phyloP scores from a whole-genome alignment of 441 rosid species.

The Eugenia klotzschiana region DNA sequence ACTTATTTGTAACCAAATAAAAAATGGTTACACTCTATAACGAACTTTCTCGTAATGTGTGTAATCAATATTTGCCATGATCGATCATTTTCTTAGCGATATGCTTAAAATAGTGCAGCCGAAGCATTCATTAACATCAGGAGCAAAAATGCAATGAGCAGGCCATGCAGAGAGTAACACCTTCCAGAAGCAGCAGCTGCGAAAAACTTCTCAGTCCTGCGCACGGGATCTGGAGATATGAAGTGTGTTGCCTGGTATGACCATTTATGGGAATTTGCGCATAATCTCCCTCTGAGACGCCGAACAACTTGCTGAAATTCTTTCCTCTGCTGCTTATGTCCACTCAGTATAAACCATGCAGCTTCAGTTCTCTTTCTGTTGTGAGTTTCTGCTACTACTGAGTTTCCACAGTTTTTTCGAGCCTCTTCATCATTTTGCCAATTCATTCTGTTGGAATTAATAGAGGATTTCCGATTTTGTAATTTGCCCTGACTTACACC shows the following conservation, averaged over 20 bases:
- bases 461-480: conserved; percentile 12
- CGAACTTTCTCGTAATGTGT: background rate
- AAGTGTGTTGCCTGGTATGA: conserved; percentile 93
- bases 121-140: background rate
- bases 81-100: background rate
- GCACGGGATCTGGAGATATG: conserved; percentile 52
- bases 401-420: conserved; percentile 11
- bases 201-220: conserved; percentile 78
- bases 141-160: background rate
- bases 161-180: conserved; percentile 10
- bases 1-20: background rate
- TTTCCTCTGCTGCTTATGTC: conserved; percentile 56
- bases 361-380: conserved; percentile 21
- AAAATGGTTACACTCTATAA: background rate
- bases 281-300: conserved; percentile 56
- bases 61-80: background rate
- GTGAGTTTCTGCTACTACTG: conserved; percentile 3
- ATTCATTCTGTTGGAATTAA: conserved; percentile 12
- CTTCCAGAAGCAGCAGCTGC: conserved; percentile 96
- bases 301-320: conserved; percentile 56
- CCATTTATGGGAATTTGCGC: conserved; percentile 92
- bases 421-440: conserved; percentile 14
- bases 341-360: conserved; percentile 54
- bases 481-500: conserved; percentile 4
- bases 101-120: background rate